Evolutionary conservation across 129 eudicot genomes (phyloP), one percentile per base, ranked within the genome.

Genomic region (Pulicaria dysenterica): DNA sequence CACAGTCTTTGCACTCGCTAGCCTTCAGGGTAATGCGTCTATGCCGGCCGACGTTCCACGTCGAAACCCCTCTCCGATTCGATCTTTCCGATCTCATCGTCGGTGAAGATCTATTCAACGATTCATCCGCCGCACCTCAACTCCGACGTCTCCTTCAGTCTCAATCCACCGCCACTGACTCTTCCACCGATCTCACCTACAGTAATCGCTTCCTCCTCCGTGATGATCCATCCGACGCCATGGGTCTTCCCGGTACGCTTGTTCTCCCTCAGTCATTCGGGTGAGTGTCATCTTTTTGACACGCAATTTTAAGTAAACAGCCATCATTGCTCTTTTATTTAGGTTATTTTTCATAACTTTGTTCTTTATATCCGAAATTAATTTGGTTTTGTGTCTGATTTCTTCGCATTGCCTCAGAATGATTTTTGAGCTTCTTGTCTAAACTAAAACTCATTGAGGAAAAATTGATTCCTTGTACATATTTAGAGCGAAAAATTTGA

Each of bases 21-120:
- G 98, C 98, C 3, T 94, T 94, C 93, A 67, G 98, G 63, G 98
- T 94, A 45, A 94, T 94, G 98, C 76, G 98, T 12, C 73, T 94
- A 47, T 94, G 98, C 86, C 86, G 96, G 4, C 98, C 98, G 19
- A 85, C 96, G 10, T 85, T 94, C 56, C 96, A 94, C 80, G 87
- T 84, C 6, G 97, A 90, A 34, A 83, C 86, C 50, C 77, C 82
- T 7, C 96, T 94, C 73, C 91, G 87, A 6, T 90, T 94, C 78
- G 95, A 94, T 51, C 91, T 91, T 11, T 67, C 77, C 74, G 98
- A 94, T 88, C 89, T 94, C 53, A 77, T 94, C 61, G 61, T 81
- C 73, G 96, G 96, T 34, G 98, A 94, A 70, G 98, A 94, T 74
- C 69, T 87, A 9, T 82, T 89, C 73, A 85, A 89, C 85, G 90